Conservation (phyloP, 495 filamentous ascomycete species). For the Haplographium delicatum region DNA sequence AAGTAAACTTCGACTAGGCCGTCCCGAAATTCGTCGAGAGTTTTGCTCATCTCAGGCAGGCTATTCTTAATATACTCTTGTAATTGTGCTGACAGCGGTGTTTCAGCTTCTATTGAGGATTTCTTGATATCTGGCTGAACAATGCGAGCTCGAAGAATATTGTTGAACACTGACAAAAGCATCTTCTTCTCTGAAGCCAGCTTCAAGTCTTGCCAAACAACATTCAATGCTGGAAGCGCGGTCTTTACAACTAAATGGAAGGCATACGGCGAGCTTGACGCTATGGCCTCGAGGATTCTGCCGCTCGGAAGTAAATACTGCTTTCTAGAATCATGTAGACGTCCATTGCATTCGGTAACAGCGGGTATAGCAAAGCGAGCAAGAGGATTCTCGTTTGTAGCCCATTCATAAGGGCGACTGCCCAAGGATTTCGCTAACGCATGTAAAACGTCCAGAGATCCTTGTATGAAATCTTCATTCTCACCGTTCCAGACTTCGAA, state of each 20-base stretch:
- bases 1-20: constrained; percentile 15
- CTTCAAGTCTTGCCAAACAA: constrained; percentile 12
- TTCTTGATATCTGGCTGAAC: background rate
- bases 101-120: too few species aligned
- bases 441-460: constrained; percentile 40
- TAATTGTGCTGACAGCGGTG: too few species aligned
- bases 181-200: constrained; percentile 8
- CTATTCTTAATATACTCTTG: background rate
- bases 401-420: background rate
- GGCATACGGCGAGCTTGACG: constrained; percentile 22
- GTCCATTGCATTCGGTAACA: constrained; percentile 10
- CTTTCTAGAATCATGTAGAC: constrained; percentile 13
- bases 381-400: background rate
- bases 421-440: constrained; percentile 30
- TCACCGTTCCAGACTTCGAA: constrained; percentile 55
- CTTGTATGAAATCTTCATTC: constrained; percentile 43
- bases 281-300: constrained; percentile 38
- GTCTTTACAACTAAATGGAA: constrained; percentile 8
- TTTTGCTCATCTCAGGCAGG: background rate
- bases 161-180: constrained; percentile 15
- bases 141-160: constrained; percentile 17
- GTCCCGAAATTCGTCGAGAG: constrained; percentile 6
- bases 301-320: constrained; percentile 4
- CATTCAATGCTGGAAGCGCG: constrained; percentile 5
- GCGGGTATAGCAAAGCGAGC: background rate